A percentile compares a stretch with the other conserved stretches of the same genome.
These are phyloP conservation scores for Capsella rubella DNA, from an alignment of 441 rosid genomes.

Conservation along the genomic window DNA sequence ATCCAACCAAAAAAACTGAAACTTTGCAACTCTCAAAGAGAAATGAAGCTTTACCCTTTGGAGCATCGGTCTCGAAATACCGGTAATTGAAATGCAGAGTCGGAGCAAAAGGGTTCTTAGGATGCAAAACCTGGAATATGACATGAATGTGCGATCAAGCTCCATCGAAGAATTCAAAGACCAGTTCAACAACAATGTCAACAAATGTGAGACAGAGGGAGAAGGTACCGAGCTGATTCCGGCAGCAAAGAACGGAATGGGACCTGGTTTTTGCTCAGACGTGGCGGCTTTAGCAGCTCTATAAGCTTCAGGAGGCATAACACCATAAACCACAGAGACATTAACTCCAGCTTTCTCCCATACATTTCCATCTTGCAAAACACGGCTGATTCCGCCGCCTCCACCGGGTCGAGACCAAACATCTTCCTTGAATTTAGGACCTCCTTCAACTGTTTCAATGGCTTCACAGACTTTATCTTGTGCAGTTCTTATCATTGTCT, in stretches of 20 bases:
- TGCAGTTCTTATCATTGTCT: background rate
- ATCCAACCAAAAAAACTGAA: background rate
- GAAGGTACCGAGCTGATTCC: background rate
- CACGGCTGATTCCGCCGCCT: background rate
- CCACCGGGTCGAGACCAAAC: constrained; percentile 11
- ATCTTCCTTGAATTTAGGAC: constrained; percentile 8
- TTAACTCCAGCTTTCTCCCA: constrained; percentile 19
- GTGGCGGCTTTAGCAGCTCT: constrained; percentile 5
- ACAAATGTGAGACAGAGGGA: background rate
- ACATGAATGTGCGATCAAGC: background rate
- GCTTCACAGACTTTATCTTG: constrained; percentile 2
- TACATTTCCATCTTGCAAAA: background rate
- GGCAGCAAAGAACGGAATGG: background rate
- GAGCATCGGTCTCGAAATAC: background rate
- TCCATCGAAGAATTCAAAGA: background rate
- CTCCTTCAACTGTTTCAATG: constrained; percentile 12
- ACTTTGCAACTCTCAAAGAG: background rate
- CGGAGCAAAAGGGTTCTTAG: constrained; percentile 15
- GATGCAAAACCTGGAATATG: constrained; percentile 6
- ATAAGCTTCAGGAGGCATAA: constrained; percentile 15
- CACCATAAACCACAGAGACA: constrained; percentile 12
- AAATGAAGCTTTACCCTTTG: background rate
- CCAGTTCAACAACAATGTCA: background rate
- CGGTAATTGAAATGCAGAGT: constrained; percentile 15
- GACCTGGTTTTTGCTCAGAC: background rate